Conservation (phyloP, 345 rosid species). For the Melastoma malabathricum region DNA sequence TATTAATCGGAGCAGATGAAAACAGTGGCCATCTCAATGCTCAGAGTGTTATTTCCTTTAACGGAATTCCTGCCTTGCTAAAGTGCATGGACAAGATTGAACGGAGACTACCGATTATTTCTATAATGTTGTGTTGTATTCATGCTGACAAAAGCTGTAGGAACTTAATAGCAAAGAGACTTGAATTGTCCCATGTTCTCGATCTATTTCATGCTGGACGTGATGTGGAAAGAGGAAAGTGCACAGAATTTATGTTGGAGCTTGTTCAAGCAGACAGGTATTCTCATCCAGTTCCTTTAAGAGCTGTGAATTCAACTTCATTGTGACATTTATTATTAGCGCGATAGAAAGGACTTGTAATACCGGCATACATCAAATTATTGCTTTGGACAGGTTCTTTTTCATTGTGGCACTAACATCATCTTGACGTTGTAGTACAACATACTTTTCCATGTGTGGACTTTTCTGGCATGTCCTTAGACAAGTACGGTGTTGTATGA, state of each 20-base stretch:
- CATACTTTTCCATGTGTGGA: no score
- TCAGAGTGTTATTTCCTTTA: constrained; percentile 26
- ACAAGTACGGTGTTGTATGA: not conserved
- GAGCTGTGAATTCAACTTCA: not conserved
- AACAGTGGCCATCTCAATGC: constrained; percentile 26
- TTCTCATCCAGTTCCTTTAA: not conserved
- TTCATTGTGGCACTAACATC: no score
- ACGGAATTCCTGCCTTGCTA: constrained; percentile 39
- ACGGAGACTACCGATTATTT: constrained; percentile 27
- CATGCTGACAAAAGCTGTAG: constrained; percentile 40
- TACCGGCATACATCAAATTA: no score
- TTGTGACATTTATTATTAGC: no score
- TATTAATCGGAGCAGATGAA: constrained; percentile 40
- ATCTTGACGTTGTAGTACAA: no score
- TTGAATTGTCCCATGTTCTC: constrained; percentile 37
- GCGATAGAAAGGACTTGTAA: no score
- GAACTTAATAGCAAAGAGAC: constrained; percentile 28
- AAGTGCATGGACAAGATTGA: constrained; percentile 37
- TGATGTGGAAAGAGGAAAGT: constrained; percentile 33
- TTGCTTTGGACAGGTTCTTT: no score
- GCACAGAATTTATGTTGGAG: constrained; percentile 42
- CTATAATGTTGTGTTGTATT: constrained; percentile 42
- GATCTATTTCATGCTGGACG: constrained; percentile 43
- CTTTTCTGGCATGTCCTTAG: not conserved
- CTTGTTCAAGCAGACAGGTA: constrained; percentile 51